Base-by-base conservation (phyloP, 2,329 filamentous ascomycete species). In the Coccinonectria pachysandricola region DNA sequence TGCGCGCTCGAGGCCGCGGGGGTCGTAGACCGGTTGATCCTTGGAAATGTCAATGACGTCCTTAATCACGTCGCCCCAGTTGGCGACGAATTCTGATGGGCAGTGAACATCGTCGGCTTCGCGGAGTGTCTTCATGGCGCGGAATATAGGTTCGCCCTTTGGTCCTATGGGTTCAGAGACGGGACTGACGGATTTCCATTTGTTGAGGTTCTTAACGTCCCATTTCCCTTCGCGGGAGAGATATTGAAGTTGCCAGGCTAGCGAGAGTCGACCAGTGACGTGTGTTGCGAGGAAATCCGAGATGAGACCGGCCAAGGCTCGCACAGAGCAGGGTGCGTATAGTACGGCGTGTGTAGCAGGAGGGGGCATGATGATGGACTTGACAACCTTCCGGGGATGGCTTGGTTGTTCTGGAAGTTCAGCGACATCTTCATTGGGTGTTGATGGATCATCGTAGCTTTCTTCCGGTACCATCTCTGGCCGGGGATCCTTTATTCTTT, bases 191-290 rank as follows among this genome's bases (percentile, higher is more conserved):
- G 74, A 75, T 52, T 83, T 71, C 88, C 88, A 96, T 50, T 96
- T 96, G 32, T 71, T 75, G 8, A 95, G 65, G 46, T 96, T 96
- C 59, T 96, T 96, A 40, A 96, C 85, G 48, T 95, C 88, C 88
- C 88, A 96, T 58, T 96, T 96, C 3, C 87, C 87, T 40, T 86
- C 82, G 2, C 80, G 84, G 3, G 81, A 84, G 13, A 96, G 72
- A 45, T 91, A 79, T 43, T 88, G 81, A 10, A 96, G 64, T 54
- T 96, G 88, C 87, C 88, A 96, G 21, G 79, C 83, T 15, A 88
- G 71, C 2, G 76, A 82, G 9, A 95, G 68, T 7, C 86, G 75
- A 7, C 75, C 68, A 7, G 87, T 87, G 28, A 95, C 66, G 43
- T 85, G 70, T 3, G 68, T 64, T 11, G 74, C 65, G 15, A 95